Percentiles rank a stretch among this genome's conserved stretches.
phyloP scores from a whole-genome alignment of 2,329 filamentous ascomycete species.

The Sordariomycetes sp. region DNA sequence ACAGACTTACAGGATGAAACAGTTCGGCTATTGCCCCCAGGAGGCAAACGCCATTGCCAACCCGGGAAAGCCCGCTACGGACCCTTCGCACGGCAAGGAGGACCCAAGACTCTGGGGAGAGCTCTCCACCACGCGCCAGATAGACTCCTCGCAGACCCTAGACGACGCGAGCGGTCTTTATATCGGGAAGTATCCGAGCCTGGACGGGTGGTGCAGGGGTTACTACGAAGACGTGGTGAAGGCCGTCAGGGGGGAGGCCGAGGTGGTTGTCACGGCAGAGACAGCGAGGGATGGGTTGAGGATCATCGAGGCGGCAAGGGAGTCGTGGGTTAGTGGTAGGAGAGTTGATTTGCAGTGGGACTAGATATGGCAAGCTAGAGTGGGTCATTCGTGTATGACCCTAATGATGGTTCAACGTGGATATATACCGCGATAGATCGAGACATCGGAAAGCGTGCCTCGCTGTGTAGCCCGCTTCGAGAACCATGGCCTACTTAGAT shows the following conservation, averaged over 20 bases:
- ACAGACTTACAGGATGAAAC: not conserved
- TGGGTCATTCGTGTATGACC: too few relatives aligned
- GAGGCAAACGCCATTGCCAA: constrained; percentile 13
- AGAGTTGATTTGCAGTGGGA: not conserved
- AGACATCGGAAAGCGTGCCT: too few relatives aligned
- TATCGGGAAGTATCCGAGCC: constrained; percentile 23
- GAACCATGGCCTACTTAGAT: too few relatives aligned
- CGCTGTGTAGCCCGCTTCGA: too few relatives aligned
- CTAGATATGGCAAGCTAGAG: not conserved
- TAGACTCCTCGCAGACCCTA: constrained; percentile 19
- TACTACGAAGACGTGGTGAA: constrained; percentile 28
- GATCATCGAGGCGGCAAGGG: constrained; percentile 28
- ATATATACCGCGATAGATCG: too few relatives aligned
- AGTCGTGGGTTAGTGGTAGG: constrained; percentile 21
- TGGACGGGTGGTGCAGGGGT: constrained; percentile 25
- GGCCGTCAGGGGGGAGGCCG: constrained; percentile 24
- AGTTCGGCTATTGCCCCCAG: constrained; percentile 19
- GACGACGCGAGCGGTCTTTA: constrained; percentile 20
- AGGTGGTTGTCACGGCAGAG: constrained; percentile 25
- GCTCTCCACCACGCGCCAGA: constrained; percentile 20
- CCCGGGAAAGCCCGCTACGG: constrained; percentile 8
- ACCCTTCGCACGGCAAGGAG: constrained; percentile 22
- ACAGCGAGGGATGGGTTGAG: constrained; percentile 25
- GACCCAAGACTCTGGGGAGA: constrained; percentile 21
- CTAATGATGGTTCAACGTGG: too few relatives aligned